Evolutionary conservation across 495 filamentous ascomycete genomes (phyloP).

Genomic region (Choiromyces venosus): DNA sequence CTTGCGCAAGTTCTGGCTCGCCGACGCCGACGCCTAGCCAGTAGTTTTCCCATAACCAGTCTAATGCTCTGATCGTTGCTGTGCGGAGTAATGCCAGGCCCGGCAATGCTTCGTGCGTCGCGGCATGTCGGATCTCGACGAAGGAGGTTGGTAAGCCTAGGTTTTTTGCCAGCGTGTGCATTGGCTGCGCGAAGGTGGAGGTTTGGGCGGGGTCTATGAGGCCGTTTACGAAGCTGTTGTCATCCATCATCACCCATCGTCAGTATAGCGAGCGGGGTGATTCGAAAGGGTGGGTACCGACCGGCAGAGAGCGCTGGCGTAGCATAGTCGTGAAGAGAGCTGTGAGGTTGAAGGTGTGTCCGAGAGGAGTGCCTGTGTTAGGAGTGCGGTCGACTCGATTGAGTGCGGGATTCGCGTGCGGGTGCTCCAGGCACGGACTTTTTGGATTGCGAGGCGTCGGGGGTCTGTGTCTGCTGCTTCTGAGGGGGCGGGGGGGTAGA

Average conservation of each 20-base stretch:
- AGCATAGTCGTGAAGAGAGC: conserved; percentile 28
- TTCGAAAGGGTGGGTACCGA: too few species aligned
- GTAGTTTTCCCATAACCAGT: conserved; percentile 85
- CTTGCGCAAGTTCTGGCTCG: too few species aligned
- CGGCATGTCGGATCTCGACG: conserved; percentile 84
- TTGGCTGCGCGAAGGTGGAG: conserved; percentile 63
- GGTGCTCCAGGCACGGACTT: conserved; percentile 37
- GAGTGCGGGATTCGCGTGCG: conserved; percentile 38
- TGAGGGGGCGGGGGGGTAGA: conserved; percentile 25
- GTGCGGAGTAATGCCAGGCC: conserved; percentile 62
- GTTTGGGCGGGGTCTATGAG: conserved; percentile 71
- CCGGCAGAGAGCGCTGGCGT: conserved; percentile 37
- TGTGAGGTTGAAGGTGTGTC: conserved; percentile 23
- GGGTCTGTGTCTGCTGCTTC: conserved; percentile 13
- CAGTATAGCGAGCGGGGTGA: too few species aligned
- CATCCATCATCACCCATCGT: conserved; percentile 4
- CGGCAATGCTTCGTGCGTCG: conserved; percentile 81
- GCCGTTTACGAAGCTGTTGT: conserved; percentile 77
- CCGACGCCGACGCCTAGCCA: conserved; percentile 54
- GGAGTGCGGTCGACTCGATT: conserved; percentile 38
- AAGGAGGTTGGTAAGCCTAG: conserved; percentile 75
- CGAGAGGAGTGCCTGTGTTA: conserved; percentile 34
- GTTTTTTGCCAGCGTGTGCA: conserved; percentile 73
- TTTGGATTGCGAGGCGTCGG: not conserved
- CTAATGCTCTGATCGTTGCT: conserved; percentile 61